Conservation (phyloP, 352 stramenopile species). For the Phytophthora ohioensis region DNA sequence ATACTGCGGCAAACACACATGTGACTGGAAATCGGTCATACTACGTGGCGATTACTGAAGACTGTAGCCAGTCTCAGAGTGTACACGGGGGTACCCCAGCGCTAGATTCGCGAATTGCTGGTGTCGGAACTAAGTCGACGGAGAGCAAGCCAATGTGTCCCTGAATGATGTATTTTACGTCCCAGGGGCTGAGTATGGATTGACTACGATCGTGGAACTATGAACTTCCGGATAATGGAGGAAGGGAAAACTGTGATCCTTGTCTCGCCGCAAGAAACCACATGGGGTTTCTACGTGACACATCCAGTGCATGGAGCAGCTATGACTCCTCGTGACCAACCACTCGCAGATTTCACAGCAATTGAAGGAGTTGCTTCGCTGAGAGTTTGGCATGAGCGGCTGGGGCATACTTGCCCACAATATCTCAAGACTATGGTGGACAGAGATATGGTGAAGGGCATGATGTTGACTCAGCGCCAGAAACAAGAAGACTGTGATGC, state of each 20-base stretch:
- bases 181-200: slow-evolving; percentile 9
- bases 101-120: slow-evolving; percentile 5
- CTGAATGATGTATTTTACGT: slow-evolving; percentile 10
- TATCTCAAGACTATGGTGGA: slow-evolving; percentile 17
- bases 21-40: background rate
- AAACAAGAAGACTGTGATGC: background rate
- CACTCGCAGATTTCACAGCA: background rate
- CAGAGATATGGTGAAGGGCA: slow-evolving; percentile 1
- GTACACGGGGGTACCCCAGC: background rate
- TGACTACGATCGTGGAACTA: slow-evolving; percentile 8
- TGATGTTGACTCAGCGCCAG: slow-evolving; percentile 3
- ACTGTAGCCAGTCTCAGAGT: background rate
- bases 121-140: slow-evolving; percentile 12
- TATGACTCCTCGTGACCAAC: background rate
- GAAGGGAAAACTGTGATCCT: background rate
- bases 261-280: background rate
- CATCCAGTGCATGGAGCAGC: background rate
- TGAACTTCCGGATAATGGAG: slow-evolving; percentile 1
- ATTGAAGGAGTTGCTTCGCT: slow-evolving; percentile 1
- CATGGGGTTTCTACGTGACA: slow-evolving; percentile 7
- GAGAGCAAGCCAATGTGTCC: background rate
- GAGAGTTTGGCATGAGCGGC: slow-evolving; percentile 13
- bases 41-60: slow-evolving; percentile 1
- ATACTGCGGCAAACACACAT: slow-evolving; percentile 9
- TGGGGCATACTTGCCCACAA: slow-evolving; percentile 14